A percentile compares a stretch with the other conserved stretches of the same genome.
Evolutionary conservation across 2,329 filamentous ascomycete genomes (phyloP).

Genomic region (Colletotrichum trifolii): DNA sequence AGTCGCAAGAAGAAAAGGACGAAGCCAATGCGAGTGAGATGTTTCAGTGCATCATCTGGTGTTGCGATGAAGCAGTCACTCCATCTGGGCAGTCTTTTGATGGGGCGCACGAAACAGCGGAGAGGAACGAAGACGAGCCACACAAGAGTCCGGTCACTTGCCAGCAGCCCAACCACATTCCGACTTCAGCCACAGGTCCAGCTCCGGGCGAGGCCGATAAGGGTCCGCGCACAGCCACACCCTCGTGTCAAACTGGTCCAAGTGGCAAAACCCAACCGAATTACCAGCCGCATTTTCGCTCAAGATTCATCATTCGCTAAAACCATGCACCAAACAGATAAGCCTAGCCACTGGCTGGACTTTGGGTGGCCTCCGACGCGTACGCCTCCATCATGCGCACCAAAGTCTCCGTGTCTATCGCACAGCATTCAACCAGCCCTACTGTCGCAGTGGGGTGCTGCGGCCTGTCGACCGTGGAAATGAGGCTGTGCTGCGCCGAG

Average conservation of each 20-base stretch:
- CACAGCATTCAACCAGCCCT: neutral
- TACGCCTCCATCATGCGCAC: constrained; percentile 32
- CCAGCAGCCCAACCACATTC: too few species aligned
- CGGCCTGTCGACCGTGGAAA: neutral
- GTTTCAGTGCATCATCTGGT: too few species aligned
- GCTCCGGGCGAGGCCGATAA: too few species aligned
- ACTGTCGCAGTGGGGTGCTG: neutral
- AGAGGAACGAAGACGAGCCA: too few species aligned
- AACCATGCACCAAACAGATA: constrained; percentile 1
- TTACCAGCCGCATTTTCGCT: constrained; percentile 1
- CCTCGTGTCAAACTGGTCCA: neutral
- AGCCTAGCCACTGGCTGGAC: constrained; percentile 21
- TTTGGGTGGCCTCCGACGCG: constrained; percentile 25
- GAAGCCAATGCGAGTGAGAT: too few species aligned
- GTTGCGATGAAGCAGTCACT: too few species aligned
- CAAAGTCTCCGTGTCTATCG: neutral
- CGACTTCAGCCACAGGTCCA: too few species aligned
- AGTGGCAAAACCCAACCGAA: constrained; percentile 7
- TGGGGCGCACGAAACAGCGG: too few species aligned
- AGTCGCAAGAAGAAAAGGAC: neutral
- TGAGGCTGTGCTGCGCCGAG: constrained; percentile 33
- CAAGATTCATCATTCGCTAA: constrained; percentile 1
- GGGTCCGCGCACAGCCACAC: constrained; percentile 1
- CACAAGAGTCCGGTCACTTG: too few species aligned
- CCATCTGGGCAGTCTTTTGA: too few species aligned